phyloP scores from a whole-genome alignment of 176 grass and related monocot species.

The Avena atlantica region DNA sequence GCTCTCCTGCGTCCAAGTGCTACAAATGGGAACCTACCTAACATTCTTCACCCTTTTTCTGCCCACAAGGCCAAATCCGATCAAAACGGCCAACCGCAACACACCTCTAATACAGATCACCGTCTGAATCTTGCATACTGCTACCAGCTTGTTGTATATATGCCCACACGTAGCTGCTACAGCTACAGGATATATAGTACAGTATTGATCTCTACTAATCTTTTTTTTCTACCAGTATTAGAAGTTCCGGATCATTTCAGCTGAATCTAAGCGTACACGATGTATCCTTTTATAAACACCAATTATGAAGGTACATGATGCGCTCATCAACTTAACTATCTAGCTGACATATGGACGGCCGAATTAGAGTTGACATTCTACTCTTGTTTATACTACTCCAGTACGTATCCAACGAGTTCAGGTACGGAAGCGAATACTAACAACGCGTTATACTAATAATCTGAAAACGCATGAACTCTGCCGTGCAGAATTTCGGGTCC shows the following conservation, averaged over 20 bases:
- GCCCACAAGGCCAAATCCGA: neutral
- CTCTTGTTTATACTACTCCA: neutral
- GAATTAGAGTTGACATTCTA: slow-evolving; percentile 47
- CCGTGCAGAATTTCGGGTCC: neutral
- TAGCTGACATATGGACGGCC: slow-evolving; percentile 10
- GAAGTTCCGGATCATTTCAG: neutral
- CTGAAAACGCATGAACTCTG: neutral
- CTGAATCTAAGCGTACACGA: neutral
- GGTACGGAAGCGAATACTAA: slow-evolving; percentile 17
- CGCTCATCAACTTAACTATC: neutral
- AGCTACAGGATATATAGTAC: neutral
- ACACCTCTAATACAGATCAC: neutral
- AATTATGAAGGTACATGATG: slow-evolving; percentile 29
- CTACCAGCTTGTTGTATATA: too few species aligned
- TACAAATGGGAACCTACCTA: neutral
- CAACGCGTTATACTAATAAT: neutral
- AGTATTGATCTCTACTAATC: neutral
- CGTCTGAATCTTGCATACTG: too few species aligned
- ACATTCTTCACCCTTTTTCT: slow-evolving; percentile 8
- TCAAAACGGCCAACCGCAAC: neutral
- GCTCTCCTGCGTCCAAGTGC: neutral
- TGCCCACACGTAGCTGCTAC: neutral
- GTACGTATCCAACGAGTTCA: too few species aligned
- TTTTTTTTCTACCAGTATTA: neutral
- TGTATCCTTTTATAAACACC: neutral